Evolutionary conservation across 441 rosid species (phyloP), one percentile per base, ranked within the genome.

Genomic region (Syzygium syzygioides): DNA sequence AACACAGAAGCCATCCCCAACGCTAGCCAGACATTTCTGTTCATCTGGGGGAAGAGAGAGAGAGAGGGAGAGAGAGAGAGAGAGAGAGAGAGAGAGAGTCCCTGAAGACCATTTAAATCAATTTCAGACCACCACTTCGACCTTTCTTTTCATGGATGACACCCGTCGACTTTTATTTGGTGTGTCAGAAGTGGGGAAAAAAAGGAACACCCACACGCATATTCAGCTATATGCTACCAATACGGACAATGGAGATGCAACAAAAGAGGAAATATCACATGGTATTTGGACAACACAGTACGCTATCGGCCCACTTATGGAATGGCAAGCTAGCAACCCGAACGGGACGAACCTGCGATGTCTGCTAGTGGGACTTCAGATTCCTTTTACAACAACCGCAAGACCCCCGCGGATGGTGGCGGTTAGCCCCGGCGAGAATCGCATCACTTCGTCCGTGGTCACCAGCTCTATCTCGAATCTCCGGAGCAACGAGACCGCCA

Each of bases 381-480:
- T 88, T 64, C 87, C 87, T 62, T 87, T 91, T 8, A 93, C 92
- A 87, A 76, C 9, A 23, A 91, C 93, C 10, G 92, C 95, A 14
- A 95, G 91, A 41, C 96, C 96, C 5, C 94, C 95, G 7, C 90
- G 59, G 64, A 95, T 88, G 45, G 94, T 94, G 79, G 96, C 94
- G 4, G 96, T 95, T 26, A 95, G 93, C 4, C 96, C 95, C 0
- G 95, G 93, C 13, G 92, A 92, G 91, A 95, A 95, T n/a, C 85
- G 89, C 12, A 92, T 94, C 11, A 79, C 85, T 57, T 55, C 88
- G 57, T 66, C 45, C 5, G 91, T 89, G 3, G 85, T 23, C 32
- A 71, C 88, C 50, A 90, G 60, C 64, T 92, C 59, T 84, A 95
- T 62, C 9, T 90, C 62, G 88, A 93, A 95, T 18, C 90, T 76